Conservation (phyloP, 768 basidiomycete genomes). For the Russula brevipes region DNA sequence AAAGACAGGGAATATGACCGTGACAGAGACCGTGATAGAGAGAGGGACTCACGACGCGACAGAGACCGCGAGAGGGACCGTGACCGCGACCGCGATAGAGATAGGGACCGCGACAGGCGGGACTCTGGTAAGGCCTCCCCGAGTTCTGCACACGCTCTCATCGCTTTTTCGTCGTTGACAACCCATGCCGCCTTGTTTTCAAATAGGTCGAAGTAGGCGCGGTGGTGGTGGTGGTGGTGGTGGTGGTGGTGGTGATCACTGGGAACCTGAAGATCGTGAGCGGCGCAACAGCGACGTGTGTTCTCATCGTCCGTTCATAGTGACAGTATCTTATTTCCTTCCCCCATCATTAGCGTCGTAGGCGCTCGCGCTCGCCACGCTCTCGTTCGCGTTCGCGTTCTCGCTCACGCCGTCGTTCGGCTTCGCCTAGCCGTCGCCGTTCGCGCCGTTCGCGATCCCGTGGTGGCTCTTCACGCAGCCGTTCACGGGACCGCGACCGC, state of each 20-base stretch:
- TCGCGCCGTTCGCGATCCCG: conserved; percentile 53
- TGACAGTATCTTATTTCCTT: neutral
- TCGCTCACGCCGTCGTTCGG: conserved; percentile 65
- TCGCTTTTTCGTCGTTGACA: conserved; percentile 6
- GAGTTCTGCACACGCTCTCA: conserved; percentile 5
- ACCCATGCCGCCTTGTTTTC: conserved; percentile 26
- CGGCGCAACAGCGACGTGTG: conserved; percentile 59
- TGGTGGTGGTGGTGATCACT: conserved; percentile 57
- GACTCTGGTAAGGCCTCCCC: conserved; percentile 47
- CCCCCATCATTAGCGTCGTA: conserved; percentile 16
- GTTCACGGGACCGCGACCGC: conserved; percentile 53
- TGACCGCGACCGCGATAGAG: conserved; percentile 38
- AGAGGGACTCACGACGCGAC: conserved; percentile 45
- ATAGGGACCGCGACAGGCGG: conserved; percentile 46
- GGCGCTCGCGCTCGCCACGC: conserved; percentile 48
- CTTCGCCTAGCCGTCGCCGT: conserved; percentile 53
- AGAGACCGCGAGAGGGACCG: conserved; percentile 36
- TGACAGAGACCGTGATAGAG: conserved; percentile 42
- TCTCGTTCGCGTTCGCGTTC: conserved; percentile 54
- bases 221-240: conserved; percentile 44
- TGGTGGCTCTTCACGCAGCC: conserved; percentile 54
- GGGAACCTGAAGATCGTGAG: conserved; percentile 71
- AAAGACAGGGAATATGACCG: conserved; percentile 41
- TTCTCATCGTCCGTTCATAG: neutral
- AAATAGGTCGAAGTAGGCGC: conserved; percentile 42